Evolutionary conservation across 2,329 filamentous ascomycete genomes (phyloP), one percentile per base, ranked within the genome.

Genomic region (Fusarium floridanum): DNA sequence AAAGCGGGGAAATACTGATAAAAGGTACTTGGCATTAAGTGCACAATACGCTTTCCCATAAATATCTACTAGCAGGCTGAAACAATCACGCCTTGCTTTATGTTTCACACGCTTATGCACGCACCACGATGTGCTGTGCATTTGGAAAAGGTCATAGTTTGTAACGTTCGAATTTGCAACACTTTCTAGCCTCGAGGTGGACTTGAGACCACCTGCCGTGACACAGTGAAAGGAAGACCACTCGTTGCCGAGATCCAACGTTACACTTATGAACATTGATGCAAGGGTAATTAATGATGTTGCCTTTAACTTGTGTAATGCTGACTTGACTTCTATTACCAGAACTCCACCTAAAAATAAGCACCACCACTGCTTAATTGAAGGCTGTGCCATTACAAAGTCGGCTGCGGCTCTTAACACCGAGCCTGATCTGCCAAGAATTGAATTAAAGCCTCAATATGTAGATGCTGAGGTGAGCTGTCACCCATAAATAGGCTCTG

Each of bases 391-490:
- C 14, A 50, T 53, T 20, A 32, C 2, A 8, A 50, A 53, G 17
- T 14, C 17, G 48, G 3, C 17, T n/a, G 27, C 7, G 17, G 10
- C 8, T 32, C 17, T 32, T 53, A 39, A 39, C 37, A 14, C 48
- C 10, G 17, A 53, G 10, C 48, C 10, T n/a, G 27, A 32, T n/a
- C 27, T 53, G 48, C 48, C 27, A 32, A 53, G 27, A 32, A 6
- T 29, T 53, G 10, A 20, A 32, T 29, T 27, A 29, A 53, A 53
- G 48, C 45, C 45, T 27, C 24, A 17, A 50, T 6, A 27, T 45
- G 22, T 48, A 53, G 48, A 32, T 53, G 48, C 48, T 53, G 48
- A 53, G 48, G 48, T 53, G 48, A 53, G 48, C 48, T 53, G 27
- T 53, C 48, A 53, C 48, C 48, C 27, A 53, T 53, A 53, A 53